Evolutionary conservation across 2,329 filamentous ascomycete species (phyloP).

Genomic region (Pezizomycotina sp.): DNA sequence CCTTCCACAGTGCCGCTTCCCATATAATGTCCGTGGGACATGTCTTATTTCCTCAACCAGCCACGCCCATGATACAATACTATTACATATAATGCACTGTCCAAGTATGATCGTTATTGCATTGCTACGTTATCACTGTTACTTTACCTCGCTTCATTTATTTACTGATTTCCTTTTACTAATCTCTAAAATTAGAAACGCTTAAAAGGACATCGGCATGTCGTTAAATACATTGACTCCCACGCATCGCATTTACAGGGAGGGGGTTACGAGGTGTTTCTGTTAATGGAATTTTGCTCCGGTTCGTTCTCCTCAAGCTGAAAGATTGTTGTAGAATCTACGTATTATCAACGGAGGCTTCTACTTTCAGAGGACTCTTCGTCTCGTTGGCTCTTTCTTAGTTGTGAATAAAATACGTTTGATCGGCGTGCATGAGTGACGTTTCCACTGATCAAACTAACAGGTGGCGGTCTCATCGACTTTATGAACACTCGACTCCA

Average conservation of each 20-base stretch:
- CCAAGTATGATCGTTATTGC: no score
- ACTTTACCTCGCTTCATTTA: no score
- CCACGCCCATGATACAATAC: no score
- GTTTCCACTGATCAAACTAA: conserved; percentile 24
- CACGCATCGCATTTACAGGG: conserved; percentile 87
- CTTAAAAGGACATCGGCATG: conserved; percentile 85
- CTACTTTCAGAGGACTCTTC: background rate
- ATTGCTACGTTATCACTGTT: no score
- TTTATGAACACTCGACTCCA: conserved; percentile 99
- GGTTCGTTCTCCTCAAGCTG: no score
- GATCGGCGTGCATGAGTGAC: background rate
- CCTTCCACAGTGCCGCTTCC: background rate
- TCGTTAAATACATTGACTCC: conserved; percentile 96
- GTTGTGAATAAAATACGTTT: no score
- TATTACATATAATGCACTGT: no score
- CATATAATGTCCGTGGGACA: conserved; percentile 15
- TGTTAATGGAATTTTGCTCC: conserved; percentile 89
- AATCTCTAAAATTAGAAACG: conserved; percentile 46
- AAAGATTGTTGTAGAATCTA: no score
- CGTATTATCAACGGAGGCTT: background rate
- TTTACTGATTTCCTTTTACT: no score
- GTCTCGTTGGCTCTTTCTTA: no score
- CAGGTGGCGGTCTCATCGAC: conserved; percentile 87
- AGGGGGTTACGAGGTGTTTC: conserved; percentile 90
- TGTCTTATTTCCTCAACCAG: no score